phyloP scores from a whole-genome alignment of 1,284 basidiomycete genomes.

The Waitea zeae region DNA sequence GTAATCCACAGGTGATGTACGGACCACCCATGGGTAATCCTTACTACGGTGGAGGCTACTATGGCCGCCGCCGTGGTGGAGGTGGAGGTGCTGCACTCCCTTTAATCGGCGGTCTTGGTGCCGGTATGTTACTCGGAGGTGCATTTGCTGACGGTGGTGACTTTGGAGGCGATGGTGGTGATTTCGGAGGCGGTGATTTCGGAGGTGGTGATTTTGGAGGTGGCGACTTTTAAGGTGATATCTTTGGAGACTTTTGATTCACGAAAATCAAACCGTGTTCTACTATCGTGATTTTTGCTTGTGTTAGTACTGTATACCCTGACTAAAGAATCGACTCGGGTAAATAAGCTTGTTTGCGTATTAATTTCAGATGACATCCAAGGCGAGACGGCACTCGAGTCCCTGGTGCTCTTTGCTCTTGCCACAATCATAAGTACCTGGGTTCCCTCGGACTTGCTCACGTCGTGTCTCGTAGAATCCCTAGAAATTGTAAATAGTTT shows the following conservation, averaged over 20 bases:
- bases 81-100: conserved; percentile 20
- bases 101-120: conserved; percentile 39
- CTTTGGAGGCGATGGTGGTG: conserved; percentile 11
- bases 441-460: too few species aligned
- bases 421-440: too few species aligned
- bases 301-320: too few species aligned
- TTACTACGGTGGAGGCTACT: conserved; percentile 7
- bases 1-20: conserved; percentile 7
- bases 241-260: conserved; percentile 6
- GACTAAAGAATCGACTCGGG: too few species aligned
- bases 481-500: too few species aligned
- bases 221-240: conserved; percentile 7
- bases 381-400: too few species aligned
- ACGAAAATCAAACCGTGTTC: neutral
- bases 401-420: too few species aligned
- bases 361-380: too few species aligned
- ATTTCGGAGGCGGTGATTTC: conserved; percentile 12
- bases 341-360: too few species aligned
- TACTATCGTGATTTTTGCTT: neutral
- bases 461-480: too few species aligned
- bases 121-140: conserved; percentile 39
- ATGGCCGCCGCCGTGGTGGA: conserved; percentile 8
- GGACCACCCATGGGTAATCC: conserved; percentile 11
- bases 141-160: conserved; percentile 13
- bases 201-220: conserved; percentile 11